Evolutionary conservation across 2,329 filamentous ascomycete genomes (phyloP), one percentile per base, ranked within the genome.

Genomic region (Colletotrichum tropicale): DNA sequence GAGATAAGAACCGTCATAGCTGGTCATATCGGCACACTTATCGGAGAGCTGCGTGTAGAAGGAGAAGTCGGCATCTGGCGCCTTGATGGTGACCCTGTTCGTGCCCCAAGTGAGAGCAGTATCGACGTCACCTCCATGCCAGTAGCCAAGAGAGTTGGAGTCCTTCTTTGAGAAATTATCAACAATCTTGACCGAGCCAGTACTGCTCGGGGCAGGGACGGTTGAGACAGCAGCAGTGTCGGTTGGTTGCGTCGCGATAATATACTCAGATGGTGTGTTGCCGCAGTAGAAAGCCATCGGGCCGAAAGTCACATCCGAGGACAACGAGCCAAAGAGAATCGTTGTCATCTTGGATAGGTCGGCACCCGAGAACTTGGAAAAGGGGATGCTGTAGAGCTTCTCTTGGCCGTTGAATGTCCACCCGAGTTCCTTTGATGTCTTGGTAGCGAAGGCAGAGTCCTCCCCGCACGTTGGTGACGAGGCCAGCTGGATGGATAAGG

Each of bases 371-470:
- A 87, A 92, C 78, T 88, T 88, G 71, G 85, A 86, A 80, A 91
- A 90, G 4, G 89, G 89, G 78, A 93, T 88, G 48, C 84, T 88
- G 83, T 92, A 92, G 18, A 91, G 85, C 80, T 89, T 87, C 83
- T 92, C 89, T 12, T 87, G 89, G 58, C 90, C 90, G 81, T 92
- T 89, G 78, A 93, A 93, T 1, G 85, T 87, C 91, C 91, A 93
- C 52, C 89, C 89, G n/a, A 93, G 87, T 70, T 91, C 84, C 4
- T 82, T 77, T 5, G 87, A 85, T 1, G 88, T 87, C 77, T 86
- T 81, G 2, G 83, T 84, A 8, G 80, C 82, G 74, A 80, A 87
- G 78, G 81, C 83, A 65, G 78, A 80, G 15, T 79, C 79, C 56
- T 80, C 81, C 21, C 84, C 86, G 80, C 90, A 91, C n/a, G 77